Conservation (phyloP, 1,284 basidiomycete species). For the Porodaedalea pini region DNA sequence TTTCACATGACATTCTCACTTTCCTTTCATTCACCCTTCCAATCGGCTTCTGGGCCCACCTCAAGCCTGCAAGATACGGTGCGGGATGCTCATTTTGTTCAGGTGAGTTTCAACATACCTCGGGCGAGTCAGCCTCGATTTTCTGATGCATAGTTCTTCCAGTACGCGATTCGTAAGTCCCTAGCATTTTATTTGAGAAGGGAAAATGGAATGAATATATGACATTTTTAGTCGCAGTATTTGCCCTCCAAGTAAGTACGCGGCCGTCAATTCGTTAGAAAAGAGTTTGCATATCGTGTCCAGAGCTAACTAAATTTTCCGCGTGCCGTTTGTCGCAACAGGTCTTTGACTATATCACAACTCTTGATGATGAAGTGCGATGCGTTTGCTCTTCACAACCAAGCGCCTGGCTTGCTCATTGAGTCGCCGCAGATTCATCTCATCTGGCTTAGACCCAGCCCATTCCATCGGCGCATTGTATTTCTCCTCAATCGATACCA, state of each 20-base stretch:
- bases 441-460: neutral
- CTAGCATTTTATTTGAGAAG: too few species aligned
- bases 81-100: neutral
- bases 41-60: neutral
- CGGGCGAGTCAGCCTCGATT: neutral
- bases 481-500: slow-evolving; percentile 12
- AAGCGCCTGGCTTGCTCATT: neutral
- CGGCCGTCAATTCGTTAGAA: too few species aligned
- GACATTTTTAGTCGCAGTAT: neutral
- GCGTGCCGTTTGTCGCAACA: neutral
- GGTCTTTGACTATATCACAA: slow-evolving; percentile 11
- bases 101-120: neutral
- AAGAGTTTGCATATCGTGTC: too few species aligned
- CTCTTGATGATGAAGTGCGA: slow-evolving; percentile 9
- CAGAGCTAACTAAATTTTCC: too few species aligned
- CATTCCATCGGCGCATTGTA: neutral
- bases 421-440: neutral
- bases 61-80: neutral
- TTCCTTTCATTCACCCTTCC: neutral
- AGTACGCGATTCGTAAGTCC: neutral
- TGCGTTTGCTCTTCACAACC: neutral
- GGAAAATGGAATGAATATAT: too few species aligned
- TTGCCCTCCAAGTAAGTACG: slow-evolving; percentile 3
- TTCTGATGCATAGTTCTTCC: neutral
- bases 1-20: neutral